Base-by-base conservation (phyloP, 352 stramenopile species). In the Peronosclerospora sorghi region DNA sequence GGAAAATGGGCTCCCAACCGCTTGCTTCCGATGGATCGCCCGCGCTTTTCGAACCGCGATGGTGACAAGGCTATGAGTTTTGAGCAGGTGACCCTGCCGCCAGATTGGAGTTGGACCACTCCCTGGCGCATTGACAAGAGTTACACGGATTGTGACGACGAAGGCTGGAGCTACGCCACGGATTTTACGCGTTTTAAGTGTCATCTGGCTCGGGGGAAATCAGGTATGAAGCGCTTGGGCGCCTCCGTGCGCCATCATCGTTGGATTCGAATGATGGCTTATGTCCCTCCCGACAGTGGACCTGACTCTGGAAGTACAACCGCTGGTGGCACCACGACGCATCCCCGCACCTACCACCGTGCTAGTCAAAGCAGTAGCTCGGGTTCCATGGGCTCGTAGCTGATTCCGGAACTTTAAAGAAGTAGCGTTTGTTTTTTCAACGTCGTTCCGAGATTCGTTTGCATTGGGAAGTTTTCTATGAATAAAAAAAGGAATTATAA, bases 111-210 rank as follows among this genome's bases (percentile, higher is more conserved):
- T 39, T 92, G 79, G 79, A 89, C 74, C 9, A 83, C 79, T 30
- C 76, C 79, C 10, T 92, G 79, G 79, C 75, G 77, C 14, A 85
- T 92, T 17, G 79, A 92, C 64, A 87, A 78, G 62, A 89, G 68
- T 49, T 92, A 92, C 63, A 92, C 79, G 5, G 73, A 92, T 42
- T 92, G 79, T 39, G 76, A 92, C n/a, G n/a, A n/a, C n/a, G n/a
- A n/a, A n/a, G n/a, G n/a, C n/a, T n/a, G n/a, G n/a, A n/a, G n/a
- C n/a, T 30, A 76, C 88, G 32, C 74, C 89, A 68, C 76, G 79
- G 14, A 89, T 76, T 92, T 92, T 35, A 76, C 76, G 21, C 76
- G 79, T 24, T 92, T 92, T 54, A 92, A 92, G 54, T 62, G 65
- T 27, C 79, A 92, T 41, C 43, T 92, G 20, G 75, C 72, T 23